A percentile compares a stretch with the other conserved stretches of the same genome.
These are phyloP conservation scores for Diplotaxis tenuifolia DNA, from an alignment of 345 rosid genomes.

Conservation along the genomic window DNA sequence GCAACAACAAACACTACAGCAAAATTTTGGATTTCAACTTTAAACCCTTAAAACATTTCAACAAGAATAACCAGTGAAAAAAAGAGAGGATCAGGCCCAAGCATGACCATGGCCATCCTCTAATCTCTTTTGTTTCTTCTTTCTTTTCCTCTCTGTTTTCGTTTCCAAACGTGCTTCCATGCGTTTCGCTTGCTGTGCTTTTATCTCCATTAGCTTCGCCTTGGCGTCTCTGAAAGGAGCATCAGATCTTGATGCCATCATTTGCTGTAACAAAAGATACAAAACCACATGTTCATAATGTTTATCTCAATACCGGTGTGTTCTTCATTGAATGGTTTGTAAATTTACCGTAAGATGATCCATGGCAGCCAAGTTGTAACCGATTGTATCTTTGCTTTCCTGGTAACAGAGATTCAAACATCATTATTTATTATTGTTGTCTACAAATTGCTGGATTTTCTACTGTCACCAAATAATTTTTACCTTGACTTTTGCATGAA, in stretches of 20 bases:
- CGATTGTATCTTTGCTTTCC: constrained; percentile 86
- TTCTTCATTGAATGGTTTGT: background rate
- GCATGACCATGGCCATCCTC: constrained; percentile 41
- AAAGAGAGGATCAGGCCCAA: constrained; percentile 20
- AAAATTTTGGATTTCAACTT: constrained; percentile 4
- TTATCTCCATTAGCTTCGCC: constrained; percentile 62
- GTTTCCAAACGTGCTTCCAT: constrained; percentile 49
- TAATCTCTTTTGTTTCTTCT: constrained; percentile 61
- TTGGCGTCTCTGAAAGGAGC: constrained; percentile 81
- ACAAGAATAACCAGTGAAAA: background rate
- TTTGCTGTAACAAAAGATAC: constrained; percentile 50
- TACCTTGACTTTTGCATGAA: constrained; percentile 76
- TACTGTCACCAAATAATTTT: background rate
- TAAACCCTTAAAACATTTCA: background rate
- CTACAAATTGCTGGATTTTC: too few relatives aligned
- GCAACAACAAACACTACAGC: constrained; percentile 2
- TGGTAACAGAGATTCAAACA: constrained; percentile 35
- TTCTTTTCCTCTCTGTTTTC: constrained; percentile 53
- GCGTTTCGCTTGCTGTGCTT: constrained; percentile 54
- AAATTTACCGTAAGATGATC: constrained; percentile 77
- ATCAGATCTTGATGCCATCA: constrained; percentile 88
- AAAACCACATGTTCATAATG: background rate
- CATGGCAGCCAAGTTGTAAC: constrained; percentile 94
- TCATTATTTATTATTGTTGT: background rate
- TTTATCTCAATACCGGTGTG: background rate